A percentile compares a stretch with the other conserved stretches of the same genome.
Evolutionary conservation across 2,329 filamentous ascomycete species (phyloP).

Genomic region (Alternaria viburni): DNA sequence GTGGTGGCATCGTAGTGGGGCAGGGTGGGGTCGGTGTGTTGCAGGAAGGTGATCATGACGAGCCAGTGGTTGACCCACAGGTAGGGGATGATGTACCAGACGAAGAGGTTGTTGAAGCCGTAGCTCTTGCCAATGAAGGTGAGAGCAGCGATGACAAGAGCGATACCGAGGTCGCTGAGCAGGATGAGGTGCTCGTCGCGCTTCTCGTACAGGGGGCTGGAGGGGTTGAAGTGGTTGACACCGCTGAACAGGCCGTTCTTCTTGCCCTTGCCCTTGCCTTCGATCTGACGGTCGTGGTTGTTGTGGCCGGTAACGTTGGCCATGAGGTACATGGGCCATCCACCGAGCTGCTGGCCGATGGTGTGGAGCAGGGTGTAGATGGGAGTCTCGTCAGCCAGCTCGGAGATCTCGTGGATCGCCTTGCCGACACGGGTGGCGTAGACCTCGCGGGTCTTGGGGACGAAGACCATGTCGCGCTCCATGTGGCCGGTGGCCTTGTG

Average conservation of each 20-base stretch:
- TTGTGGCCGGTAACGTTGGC: slow-evolving; percentile 97
- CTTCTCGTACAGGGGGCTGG: slow-evolving; percentile 87
- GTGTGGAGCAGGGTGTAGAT: slow-evolving; percentile 78
- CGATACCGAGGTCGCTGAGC: slow-evolving; percentile 80
- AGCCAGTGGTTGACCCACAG: slow-evolving; percentile 99
- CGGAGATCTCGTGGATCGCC: slow-evolving; percentile 79
- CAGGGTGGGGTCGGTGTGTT: slow-evolving; percentile 93
- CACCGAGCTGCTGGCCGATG: slow-evolving; percentile 83
- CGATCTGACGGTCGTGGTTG: slow-evolving; percentile 85
- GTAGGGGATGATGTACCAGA: slow-evolving; percentile 96
- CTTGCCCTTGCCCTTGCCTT: slow-evolving; percentile 95
- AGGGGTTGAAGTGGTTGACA: slow-evolving; percentile 94
- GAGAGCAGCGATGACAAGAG: slow-evolving; percentile 67
- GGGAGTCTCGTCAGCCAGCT: slow-evolving; percentile 94
- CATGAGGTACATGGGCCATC: slow-evolving; percentile 91
- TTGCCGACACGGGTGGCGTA: slow-evolving; percentile 78
- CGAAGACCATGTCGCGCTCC: slow-evolving; percentile 98
- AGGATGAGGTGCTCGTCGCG: slow-evolving; percentile 88
- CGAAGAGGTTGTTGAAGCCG: slow-evolving; percentile 83
- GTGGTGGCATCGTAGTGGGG: slow-evolving; percentile 86
- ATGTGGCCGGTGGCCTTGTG: slow-evolving; percentile 99
- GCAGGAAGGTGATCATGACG: slow-evolving; percentile 95
- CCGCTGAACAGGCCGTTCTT: slow-evolving; percentile 77
- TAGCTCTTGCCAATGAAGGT: slow-evolving; percentile 75
- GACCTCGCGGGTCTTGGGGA: slow-evolving; percentile 87